Percentiles rank a stretch among this genome's conserved stretches.
These are phyloP conservation scores for Alternaria panax DNA, from an alignment of 2,329 filamentous ascomycete genomes.

Conservation along the genomic window DNA sequence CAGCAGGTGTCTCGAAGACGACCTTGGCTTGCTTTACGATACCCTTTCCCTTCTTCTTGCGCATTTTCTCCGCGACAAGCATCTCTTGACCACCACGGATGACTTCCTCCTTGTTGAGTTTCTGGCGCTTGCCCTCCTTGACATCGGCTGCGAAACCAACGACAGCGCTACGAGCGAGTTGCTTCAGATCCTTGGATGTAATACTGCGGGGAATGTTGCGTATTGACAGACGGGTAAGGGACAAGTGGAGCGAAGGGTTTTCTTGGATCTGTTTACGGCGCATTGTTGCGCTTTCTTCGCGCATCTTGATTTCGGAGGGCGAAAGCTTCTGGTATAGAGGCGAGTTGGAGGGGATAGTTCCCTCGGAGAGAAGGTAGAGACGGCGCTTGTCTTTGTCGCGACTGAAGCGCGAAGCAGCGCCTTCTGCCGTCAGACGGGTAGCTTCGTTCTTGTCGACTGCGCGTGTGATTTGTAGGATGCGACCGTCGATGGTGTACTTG, in stretches of 20 bases:
- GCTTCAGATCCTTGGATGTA: constrained; percentile 86
- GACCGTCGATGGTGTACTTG: constrained; percentile 87
- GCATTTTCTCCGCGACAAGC: constrained; percentile 77
- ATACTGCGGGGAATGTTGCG: constrained; percentile 89
- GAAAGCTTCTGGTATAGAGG: constrained; percentile 79
- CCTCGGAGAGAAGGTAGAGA: constrained; percentile 87
- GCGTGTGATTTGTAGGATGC: constrained; percentile 81
- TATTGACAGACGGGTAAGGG: constrained; percentile 86
- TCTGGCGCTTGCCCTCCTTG: constrained; percentile 75
- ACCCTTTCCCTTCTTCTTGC: constrained; percentile 83
- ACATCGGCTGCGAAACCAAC: constrained; percentile 94
- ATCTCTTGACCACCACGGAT: constrained; percentile 80
- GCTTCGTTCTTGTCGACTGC: constrained; percentile 88
- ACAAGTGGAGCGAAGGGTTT: constrained; percentile 89
- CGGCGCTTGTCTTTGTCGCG: constrained; percentile 87
- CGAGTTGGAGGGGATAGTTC: constrained; percentile 78
- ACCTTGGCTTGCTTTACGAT: constrained; percentile 94
- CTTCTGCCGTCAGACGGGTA: constrained; percentile 74
- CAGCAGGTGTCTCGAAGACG: constrained; percentile 87
- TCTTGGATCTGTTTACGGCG: constrained; percentile 88
- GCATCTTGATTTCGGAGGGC: constrained; percentile 82
- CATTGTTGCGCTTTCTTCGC: constrained; percentile 85
- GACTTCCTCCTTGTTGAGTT: constrained; percentile 89
- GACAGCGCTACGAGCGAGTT: constrained; percentile 87
- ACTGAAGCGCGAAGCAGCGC: constrained; percentile 67